Conservation (phyloP, 495 filamentous ascomycete genomes). For the Xylaria scruposa region DNA sequence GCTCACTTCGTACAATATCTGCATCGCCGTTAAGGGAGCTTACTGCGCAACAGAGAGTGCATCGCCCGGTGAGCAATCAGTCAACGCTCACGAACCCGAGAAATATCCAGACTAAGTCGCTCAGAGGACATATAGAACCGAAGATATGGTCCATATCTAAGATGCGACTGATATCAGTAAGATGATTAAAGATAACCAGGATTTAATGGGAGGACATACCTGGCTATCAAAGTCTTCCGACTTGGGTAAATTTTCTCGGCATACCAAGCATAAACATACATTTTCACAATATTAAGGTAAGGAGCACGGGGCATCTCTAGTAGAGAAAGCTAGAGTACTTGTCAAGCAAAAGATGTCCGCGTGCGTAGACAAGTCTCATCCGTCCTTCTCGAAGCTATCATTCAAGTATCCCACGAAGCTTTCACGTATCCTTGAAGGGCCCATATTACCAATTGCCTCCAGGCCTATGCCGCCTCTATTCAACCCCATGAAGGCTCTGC, state of each 20-base stretch:
- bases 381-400: constrained; percentile 63
- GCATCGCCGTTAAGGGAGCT: too few species aligned
- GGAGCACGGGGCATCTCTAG: constrained; percentile 5
- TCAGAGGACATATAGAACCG: background rate
- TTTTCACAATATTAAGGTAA: background rate
- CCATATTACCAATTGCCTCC: constrained; percentile 53
- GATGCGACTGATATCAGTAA: background rate
- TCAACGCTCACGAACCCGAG: background rate
- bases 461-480: constrained; percentile 65
- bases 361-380: constrained; percentile 30
- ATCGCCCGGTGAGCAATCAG: background rate
- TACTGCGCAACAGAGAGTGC: too few species aligned
- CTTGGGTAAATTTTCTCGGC: too few species aligned
- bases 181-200: background rate
- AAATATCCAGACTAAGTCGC: background rate
- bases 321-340: background rate
- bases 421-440: constrained; percentile 63
- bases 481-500: constrained; percentile 84
- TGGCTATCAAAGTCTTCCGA: background rate
- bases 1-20: background rate
- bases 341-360: background rate
- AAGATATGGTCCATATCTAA: background rate
- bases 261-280: background rate
- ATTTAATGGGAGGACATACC: background rate
- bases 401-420: constrained; percentile 80